Percentiles rank a stretch among this genome's conserved stretches.
Evolutionary conservation across 2,329 filamentous ascomycete species (phyloP).

Genomic region (Xylaria sp.): DNA sequence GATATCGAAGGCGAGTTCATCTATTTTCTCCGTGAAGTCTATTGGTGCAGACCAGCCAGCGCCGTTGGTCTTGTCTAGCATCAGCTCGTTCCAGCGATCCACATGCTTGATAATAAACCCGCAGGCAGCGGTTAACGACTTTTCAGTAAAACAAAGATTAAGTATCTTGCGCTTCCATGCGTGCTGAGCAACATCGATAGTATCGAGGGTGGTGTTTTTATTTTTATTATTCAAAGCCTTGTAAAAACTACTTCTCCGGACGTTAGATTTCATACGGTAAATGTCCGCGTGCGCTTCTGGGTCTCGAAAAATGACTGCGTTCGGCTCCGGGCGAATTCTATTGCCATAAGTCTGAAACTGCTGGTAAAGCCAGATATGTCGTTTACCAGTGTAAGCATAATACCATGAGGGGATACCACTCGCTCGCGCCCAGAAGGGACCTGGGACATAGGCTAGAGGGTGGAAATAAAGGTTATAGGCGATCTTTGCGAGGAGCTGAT

Average conservation of each 20-base stretch:
- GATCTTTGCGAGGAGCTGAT: slow-evolving; percentile 10
- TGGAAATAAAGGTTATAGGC: slow-evolving; percentile 35
- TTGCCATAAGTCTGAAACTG: slow-evolving; percentile 33
- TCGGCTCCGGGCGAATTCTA: slow-evolving; percentile 28
- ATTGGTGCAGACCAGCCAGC: slow-evolving; percentile 28
- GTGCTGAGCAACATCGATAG: background rate
- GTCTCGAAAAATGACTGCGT: slow-evolving; percentile 31
- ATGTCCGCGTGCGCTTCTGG: slow-evolving; percentile 29
- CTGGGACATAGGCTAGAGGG: slow-evolving; percentile 32
- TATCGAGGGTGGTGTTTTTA: slow-evolving; percentile 23
- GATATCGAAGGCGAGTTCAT: slow-evolving; percentile 29
- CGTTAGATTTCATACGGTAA: slow-evolving; percentile 34
- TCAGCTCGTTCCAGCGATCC: slow-evolving; percentile 34
- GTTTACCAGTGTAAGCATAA: slow-evolving; percentile 22
- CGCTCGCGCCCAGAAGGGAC: slow-evolving; percentile 32
- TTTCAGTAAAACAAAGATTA: slow-evolving; percentile 33
- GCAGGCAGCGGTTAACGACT: slow-evolving; percentile 27
- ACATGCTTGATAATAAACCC: slow-evolving; percentile 31
- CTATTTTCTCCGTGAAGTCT: slow-evolving; percentile 22
- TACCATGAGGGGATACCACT: slow-evolving; percentile 35
- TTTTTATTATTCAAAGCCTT: slow-evolving; percentile 6
- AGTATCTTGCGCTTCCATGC: slow-evolving; percentile 30
- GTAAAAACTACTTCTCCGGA: slow-evolving; percentile 32
- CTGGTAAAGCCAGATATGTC: slow-evolving; percentile 34
- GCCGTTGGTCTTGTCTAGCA: background rate